phyloP scores from a whole-genome alignment of 768 basidiomycete genomes.

The Naganishia friedmannii region DNA sequence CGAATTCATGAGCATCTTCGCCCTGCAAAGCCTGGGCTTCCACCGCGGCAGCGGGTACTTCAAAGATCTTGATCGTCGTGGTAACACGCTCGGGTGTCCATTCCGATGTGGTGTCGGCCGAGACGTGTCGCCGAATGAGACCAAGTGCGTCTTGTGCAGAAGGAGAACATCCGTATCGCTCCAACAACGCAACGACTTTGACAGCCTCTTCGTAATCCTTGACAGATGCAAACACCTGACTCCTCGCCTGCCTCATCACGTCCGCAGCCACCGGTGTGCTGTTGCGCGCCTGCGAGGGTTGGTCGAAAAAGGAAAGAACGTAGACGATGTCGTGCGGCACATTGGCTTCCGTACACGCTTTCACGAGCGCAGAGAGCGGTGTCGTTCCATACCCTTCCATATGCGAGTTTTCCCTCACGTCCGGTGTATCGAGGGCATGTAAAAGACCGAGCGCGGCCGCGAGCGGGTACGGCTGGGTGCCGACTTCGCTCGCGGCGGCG shows the following conservation, averaged over 20 bases:
- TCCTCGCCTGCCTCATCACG: background rate
- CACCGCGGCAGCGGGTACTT: conserved; percentile 12
- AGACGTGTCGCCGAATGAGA: conserved; percentile 25
- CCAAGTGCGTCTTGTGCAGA: background rate
- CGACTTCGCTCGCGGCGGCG: background rate
- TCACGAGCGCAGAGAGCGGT: background rate
- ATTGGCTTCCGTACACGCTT: background rate
- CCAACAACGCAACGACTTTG: background rate
- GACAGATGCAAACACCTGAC: background rate
- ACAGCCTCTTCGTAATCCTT: conserved; percentile 7
- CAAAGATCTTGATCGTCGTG: conserved; percentile 29
- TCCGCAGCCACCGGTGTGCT: background rate
- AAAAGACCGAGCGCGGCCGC: conserved; percentile 6
- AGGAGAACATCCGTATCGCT: conserved; percentile 16
- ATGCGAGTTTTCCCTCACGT: background rate
- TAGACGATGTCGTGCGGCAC: background rate
- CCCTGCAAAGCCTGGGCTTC: conserved; percentile 8
- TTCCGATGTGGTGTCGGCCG: conserved; percentile 4
- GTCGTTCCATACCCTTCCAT: background rate
- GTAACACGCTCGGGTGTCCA: conserved; percentile 20
- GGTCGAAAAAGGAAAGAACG: background rate
- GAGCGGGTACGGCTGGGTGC: background rate
- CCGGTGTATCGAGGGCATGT: background rate
- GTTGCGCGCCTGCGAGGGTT: background rate
- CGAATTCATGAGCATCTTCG: conserved; percentile 30